Conservation (phyloP, 495 filamentous ascomycete species). For the Terfezia claveryi region DNA sequence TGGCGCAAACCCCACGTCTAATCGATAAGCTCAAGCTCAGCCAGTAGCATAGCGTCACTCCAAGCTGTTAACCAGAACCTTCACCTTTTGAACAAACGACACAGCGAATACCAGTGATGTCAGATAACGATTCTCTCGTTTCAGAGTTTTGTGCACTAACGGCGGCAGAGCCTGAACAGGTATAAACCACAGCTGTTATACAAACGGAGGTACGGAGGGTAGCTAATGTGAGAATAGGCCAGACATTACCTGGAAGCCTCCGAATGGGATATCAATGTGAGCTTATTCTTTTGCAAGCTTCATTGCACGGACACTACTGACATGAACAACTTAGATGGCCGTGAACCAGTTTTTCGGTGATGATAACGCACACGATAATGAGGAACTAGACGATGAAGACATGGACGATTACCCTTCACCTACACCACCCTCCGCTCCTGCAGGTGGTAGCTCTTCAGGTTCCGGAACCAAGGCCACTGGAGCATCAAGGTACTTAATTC, state of each 20-base stretch:
- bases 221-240: constrained; percentile 6
- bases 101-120: constrained; percentile 21
- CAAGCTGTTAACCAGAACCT: background rate
- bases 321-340: constrained; percentile 7
- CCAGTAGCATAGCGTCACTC: background rate
- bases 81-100: background rate
- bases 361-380: constrained; percentile 35
- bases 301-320: constrained; percentile 1
- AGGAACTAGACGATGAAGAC: constrained; percentile 30
- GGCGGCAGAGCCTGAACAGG: constrained; percentile 37
- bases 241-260: constrained; percentile 19
- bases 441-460: background rate
- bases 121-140: constrained; percentile 45
- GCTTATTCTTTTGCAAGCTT: background rate
- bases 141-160: constrained; percentile 55
- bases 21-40: background rate
- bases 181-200: constrained; percentile 21
- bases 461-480: no score
- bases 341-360: constrained; percentile 25
- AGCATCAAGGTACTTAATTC: no score
- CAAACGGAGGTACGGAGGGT: background rate
- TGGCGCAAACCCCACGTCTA: background rate
- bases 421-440: background rate
- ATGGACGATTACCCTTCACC: background rate
- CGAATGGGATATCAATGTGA: constrained; percentile 17